These are phyloP conservation scores for Trametes punicea DNA, from an alignment of 768 basidiomycete species.

Conservation along the genomic window DNA sequence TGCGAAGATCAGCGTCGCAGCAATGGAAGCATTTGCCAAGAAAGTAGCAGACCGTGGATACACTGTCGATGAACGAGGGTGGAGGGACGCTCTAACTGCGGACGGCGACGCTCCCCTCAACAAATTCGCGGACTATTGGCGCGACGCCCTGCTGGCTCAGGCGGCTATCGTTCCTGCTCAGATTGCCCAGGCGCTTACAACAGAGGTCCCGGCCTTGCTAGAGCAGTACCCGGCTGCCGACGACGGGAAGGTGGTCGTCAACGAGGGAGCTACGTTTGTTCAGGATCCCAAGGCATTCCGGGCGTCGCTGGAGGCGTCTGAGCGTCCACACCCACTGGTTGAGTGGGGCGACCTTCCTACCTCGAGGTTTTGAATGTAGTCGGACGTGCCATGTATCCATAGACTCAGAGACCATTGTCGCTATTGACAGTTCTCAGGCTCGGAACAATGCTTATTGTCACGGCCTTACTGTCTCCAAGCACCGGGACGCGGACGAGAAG, in stretches of 20 bases:
- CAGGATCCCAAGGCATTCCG: constrained; percentile 68
- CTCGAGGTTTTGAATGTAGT: constrained; percentile 43
- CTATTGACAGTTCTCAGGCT: not conserved
- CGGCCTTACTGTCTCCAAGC: too few species aligned
- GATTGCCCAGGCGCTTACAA: constrained; percentile 45
- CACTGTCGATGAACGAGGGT: constrained; percentile 46
- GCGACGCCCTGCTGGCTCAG: constrained; percentile 37
- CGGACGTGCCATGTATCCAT: not conserved
- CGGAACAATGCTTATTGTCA: not conserved
- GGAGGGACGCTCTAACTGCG: constrained; percentile 48
- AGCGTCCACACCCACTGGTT: constrained; percentile 63
- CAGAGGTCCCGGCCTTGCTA: constrained; percentile 54
- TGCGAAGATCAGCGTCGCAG: constrained; percentile 60
- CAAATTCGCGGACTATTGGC: constrained; percentile 68
- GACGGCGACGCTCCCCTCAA: constrained; percentile 53
- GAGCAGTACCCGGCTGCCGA: constrained; percentile 53
- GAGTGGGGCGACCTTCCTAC: constrained; percentile 72
- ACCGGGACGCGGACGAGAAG: too few species aligned
- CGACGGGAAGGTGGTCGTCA: constrained; percentile 42
- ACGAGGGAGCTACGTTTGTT: constrained; percentile 55
- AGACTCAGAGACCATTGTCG: not conserved
- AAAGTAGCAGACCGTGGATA: constrained; percentile 47
- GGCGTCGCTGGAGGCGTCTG: constrained; percentile 48
- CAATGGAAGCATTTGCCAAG: constrained; percentile 59
- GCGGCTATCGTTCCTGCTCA: constrained; percentile 35